Conservation (phyloP, 1,139 yeast species). For the Diutina neorugosa region DNA sequence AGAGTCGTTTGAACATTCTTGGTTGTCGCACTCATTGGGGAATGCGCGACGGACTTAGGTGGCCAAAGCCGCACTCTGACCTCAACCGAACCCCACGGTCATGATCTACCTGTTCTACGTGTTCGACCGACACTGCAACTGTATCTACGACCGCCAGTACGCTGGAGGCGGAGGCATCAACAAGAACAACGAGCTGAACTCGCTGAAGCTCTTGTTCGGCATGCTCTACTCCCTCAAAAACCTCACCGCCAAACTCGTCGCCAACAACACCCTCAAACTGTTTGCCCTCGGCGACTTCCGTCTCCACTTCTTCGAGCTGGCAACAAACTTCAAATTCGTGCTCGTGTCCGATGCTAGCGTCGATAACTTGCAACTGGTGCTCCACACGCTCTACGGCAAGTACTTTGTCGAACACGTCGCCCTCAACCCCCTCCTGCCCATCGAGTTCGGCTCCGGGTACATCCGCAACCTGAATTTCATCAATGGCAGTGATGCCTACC, state of each 20-base stretch:
- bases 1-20: too few relatives aligned
- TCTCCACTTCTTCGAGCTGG: conserved; percentile 70
- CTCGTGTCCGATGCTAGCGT: conserved; percentile 57
- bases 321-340: conserved; percentile 67
- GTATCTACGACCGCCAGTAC: conserved; percentile 62
- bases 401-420: conserved; percentile 60
- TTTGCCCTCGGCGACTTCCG: conserved; percentile 65
- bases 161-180: conserved; percentile 38
- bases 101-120: conserved; percentile 70
- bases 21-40: too few relatives aligned
- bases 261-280: conserved; percentile 44
- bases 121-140: conserved; percentile 80
- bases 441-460: conserved; percentile 30
- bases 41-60: too few relatives aligned
- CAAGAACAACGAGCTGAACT: conserved; percentile 46
- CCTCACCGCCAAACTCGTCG: conserved; percentile 53
- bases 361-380: conserved; percentile 46
- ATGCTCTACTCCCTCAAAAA: conserved; percentile 69
- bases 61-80: not conserved
- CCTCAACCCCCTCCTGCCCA: conserved; percentile 45
- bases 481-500: conserved; percentile 27
- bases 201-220: conserved; percentile 80
- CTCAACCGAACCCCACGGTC: not conserved
- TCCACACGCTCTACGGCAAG: conserved; percentile 57
- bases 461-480: conserved; percentile 35